Base-by-base conservation (phyloP, 2,329 filamentous ascomycete genomes). In the Endoconidiophora laricicola region DNA sequence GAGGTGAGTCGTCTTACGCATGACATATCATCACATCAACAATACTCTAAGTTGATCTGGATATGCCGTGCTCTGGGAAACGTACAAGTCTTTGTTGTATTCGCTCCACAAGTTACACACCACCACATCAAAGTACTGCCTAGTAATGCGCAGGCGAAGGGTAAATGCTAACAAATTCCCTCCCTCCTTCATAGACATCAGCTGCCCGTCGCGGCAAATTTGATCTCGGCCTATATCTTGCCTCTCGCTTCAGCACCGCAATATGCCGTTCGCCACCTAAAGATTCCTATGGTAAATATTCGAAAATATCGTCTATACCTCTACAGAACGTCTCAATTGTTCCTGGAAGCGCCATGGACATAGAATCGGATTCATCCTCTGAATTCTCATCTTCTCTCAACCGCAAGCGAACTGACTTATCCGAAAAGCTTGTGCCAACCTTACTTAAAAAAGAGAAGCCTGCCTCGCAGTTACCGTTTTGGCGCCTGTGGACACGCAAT, bases 401-500 rank as follows among this genome's bases (percentile, higher is more conserved):
- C 3, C 23, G 26, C n/a, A 18, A 6, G 9, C 23, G n/a, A 12
- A n/a, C 38, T 20, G 23, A 26, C 47, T n/a, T 41, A 1, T 16
- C 20, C 4, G 20, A 23, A 9, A 22, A 16, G 36, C 20, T 12
- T 5, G 9, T 7, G 24, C 22, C 24, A 29, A 12, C 10, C 29
- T 6, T 39, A 20, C 9, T n/a, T 6, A 2, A 38, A 24, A 24
- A 49, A 44, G 18, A 23, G 18, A 40, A 43, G 14, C 26, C 23
- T 14, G 12, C 46, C 14, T 16, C 33, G 33, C 56, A 56, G 55
- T 63, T 63, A 50, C 66, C 57, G 0, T 69, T 72, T 53, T 57
- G 56, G n/a, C 62, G 63, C 26, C 63, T 71, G 43, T 71, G 69
- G 65, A 72, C 69, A 0, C 63, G 62, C 46, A 70, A 71, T 50